Evolutionary conservation across 345 rosid genomes (phyloP).

Genomic region (Theobroma cacao): DNA sequence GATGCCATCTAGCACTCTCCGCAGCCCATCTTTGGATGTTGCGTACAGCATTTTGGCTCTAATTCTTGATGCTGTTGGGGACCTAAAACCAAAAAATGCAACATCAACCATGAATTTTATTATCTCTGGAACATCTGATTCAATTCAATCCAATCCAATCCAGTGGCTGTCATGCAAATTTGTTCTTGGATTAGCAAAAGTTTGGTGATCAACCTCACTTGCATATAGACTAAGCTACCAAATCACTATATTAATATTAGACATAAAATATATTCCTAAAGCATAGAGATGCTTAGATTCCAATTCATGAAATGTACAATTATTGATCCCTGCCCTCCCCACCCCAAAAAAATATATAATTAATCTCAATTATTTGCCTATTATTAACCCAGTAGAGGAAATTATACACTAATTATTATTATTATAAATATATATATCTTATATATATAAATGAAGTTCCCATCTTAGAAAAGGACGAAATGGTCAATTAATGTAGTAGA

Average conservation of each 20-base stretch:
- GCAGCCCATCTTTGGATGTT: slow-evolving; percentile 80
- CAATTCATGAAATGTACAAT: not conserved
- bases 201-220: not conserved
- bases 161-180: not conserved
- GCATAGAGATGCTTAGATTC: slow-evolving; percentile 7
- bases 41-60: slow-evolving; percentile 89
- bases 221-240: not conserved
- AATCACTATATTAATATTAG: not conserved
- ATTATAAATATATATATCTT: too few relatives aligned
- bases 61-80: slow-evolving; percentile 79
- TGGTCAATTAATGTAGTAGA: not conserved
- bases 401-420: not conserved
- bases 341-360: not conserved
- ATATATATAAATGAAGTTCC: not conserved
- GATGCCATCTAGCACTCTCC: slow-evolving; percentile 87
- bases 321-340: not conserved
- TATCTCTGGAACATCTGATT: too few relatives aligned
- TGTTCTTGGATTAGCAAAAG: not conserved
- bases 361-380: slow-evolving; percentile 9
- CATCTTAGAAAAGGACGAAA: not conserved
- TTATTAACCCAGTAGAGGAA: not conserved
- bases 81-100: slow-evolving; percentile 34
- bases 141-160: too few relatives aligned
- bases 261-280: not conserved
- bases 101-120: too few relatives aligned